Evolutionary conservation across 495 filamentous ascomycete species (phyloP).

Genomic region (Penicillium antarcticum): DNA sequence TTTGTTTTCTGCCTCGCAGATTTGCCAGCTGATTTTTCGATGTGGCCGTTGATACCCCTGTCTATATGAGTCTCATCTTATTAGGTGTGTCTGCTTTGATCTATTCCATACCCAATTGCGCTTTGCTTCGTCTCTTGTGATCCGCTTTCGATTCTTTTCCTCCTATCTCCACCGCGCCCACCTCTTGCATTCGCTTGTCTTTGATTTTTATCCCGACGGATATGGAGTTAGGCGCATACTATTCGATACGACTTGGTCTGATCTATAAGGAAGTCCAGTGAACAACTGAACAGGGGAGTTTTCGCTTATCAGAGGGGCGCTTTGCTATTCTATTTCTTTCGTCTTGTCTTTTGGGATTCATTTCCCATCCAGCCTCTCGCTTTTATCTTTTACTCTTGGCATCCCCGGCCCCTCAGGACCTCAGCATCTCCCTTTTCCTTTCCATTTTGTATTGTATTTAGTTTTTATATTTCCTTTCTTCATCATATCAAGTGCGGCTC

Average conservation of each 20-base stretch:
- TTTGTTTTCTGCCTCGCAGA: slow-evolving; percentile 20
- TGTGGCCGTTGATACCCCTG: slow-evolving; percentile 29
- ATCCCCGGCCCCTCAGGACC: too few species aligned
- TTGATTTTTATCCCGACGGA: background rate
- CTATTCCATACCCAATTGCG: slow-evolving; percentile 20
- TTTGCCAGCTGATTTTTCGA: slow-evolving; percentile 17
- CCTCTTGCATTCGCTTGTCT: too few species aligned
- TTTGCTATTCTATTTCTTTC: slow-evolving; percentile 4
- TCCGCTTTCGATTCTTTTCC: slow-evolving; percentile 18
- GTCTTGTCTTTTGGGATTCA: background rate
- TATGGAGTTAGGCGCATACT: slow-evolving; percentile 27
- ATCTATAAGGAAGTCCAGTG: slow-evolving; percentile 22
- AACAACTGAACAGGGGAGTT: slow-evolving; percentile 24
- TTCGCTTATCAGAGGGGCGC: slow-evolving; percentile 17
- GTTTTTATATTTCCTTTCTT: slow-evolving; percentile 9
- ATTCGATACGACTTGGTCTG: slow-evolving; percentile 12
- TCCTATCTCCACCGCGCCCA: background rate
- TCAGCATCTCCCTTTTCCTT: background rate
- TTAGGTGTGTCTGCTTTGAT: slow-evolving; percentile 6
- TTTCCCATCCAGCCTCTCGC: slow-evolving; percentile 20
- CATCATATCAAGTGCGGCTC: slow-evolving; percentile 4
- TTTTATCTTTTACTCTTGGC: slow-evolving; percentile 7
- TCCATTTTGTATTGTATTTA: slow-evolving; percentile 25
- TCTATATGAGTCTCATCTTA: slow-evolving; percentile 25
- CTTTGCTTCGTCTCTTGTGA: background rate